Evolutionary conservation across 805 yeast genomes (phyloP), one percentile per base, ranked within the genome.

Genomic region (Metschnikowia drakensbergensis): DNA sequence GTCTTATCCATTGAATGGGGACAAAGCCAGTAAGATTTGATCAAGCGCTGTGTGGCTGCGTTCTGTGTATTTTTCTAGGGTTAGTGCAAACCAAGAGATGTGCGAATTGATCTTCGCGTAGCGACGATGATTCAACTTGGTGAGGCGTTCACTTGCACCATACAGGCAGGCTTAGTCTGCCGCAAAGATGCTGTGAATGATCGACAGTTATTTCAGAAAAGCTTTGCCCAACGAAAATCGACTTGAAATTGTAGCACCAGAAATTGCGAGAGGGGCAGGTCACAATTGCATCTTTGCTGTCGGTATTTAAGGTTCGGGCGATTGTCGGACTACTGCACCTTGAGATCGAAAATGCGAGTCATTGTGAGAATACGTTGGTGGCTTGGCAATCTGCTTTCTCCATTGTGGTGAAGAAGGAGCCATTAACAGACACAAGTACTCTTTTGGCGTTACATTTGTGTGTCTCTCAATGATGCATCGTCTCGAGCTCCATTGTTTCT

Each of bases 1-100:
- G 23, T 40, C 10, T 40, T 40, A 7, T 40, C 43, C 43, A 40
- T 40, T 30, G 35, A 23, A 31, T 4, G 32, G 41, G 41, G 41
- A 23, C 9, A 13, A 9, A 32, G 41, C 43, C 43, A 32, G 43
- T 29, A 31, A 25, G 36, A 40, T 11, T 28, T 26, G 29, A 11
- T 30, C n/a, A 8, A n/a, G 36, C 36, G 36, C 11, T 40, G 36
- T n/a, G 36, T 11, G 43, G 36, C 35, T 23, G 43, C 35, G 43
- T 40, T 40, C 36, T 40, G 30, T 22, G 43, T 39, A 29, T 31
- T 40, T 39, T 40, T 30, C 23, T 22, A 31, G 28, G 23, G 13
- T 25, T 31, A 6, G 32, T 27, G 31, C 13, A 31, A 32, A 13
- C 25, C 22, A 8, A 31, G 29, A 30, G 13, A 17, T 17, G 43